Conservation (phyloP, 352 stramenopile species). For the Pythium diclinum region DNA sequence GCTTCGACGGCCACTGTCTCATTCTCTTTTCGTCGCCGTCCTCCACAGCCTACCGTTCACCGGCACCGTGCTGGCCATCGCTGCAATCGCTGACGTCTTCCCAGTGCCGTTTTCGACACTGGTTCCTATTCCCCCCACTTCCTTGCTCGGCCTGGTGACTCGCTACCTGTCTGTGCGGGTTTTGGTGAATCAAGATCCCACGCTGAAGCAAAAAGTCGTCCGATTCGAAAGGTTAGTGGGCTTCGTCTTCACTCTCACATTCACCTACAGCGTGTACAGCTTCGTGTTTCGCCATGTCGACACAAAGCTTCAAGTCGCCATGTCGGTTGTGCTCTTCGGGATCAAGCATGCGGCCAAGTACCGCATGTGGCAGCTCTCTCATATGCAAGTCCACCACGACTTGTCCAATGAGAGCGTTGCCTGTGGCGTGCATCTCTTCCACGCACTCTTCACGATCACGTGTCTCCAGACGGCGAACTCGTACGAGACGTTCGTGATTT, state of each 20-base stretch:
- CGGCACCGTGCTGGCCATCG: constrained; percentile 19
- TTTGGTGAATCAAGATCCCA: constrained; percentile 1
- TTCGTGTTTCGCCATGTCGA: constrained; percentile 31
- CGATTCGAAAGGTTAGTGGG: constrained; percentile 4
- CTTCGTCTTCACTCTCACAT: constrained; percentile 17
- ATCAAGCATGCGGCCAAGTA: constrained; percentile 28
- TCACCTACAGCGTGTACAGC: constrained; percentile 34
- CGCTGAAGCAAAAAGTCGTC: constrained; percentile 4
- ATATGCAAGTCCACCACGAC: constrained; percentile 29
- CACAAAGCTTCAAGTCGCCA: constrained; percentile 23
- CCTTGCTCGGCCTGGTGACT: constrained; percentile 17
- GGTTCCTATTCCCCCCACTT: constrained; percentile 5
- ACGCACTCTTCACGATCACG: constrained; percentile 35
- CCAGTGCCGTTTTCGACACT: constrained; percentile 31
- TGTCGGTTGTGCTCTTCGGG: constrained; percentile 32
- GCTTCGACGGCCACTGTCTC: constrained; percentile 20
- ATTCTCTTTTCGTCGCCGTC: constrained; percentile 3
- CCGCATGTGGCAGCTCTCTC: constrained; percentile 22
- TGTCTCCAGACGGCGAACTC: constrained; percentile 43
- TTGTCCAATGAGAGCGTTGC: constrained; percentile 18
- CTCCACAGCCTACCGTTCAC: constrained; percentile 23
- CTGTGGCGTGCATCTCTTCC: constrained; percentile 31
- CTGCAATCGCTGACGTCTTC: constrained; percentile 23
- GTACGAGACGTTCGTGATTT: constrained; percentile 22
- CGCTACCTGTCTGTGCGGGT: constrained; percentile 7